These are phyloP conservation scores for Psilocybe subaeruginosa DNA, from an alignment of 768 basidiomycete genomes.

Conservation along the genomic window DNA sequence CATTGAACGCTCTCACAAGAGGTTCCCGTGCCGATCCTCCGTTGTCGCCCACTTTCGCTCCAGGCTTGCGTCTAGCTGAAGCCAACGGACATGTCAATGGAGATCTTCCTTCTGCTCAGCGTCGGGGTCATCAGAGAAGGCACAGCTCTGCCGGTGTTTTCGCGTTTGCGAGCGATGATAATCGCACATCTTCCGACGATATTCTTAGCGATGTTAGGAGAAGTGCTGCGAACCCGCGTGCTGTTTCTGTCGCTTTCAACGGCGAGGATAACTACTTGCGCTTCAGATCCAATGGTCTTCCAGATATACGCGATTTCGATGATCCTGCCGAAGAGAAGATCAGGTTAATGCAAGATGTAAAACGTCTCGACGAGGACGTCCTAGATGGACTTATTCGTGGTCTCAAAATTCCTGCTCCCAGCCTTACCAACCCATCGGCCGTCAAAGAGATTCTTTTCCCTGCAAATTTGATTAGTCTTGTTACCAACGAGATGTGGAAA, in stretches of 20 bases:
- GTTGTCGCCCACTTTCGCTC: conserved; percentile 85
- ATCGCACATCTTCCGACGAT: conserved; percentile 79
- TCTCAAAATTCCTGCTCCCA: conserved; percentile 91
- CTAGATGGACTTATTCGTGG: conserved; percentile 88
- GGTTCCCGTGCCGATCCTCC: conserved; percentile 72
- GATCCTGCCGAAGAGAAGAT: conserved; percentile 97
- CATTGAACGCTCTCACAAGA: conserved; percentile 84
- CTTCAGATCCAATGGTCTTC: conserved; percentile 64
- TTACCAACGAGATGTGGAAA: conserved; percentile 99
- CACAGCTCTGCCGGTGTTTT: conserved; percentile 88
- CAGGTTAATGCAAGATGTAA: conserved; percentile 86
- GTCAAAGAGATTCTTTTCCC: conserved; percentile 99
- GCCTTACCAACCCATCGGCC: conserved; percentile 86
- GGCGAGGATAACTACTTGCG: conserved; percentile 77
- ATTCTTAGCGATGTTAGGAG: conserved; percentile 75
- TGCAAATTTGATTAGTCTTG: conserved; percentile 94
- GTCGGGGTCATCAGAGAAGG: conserved; percentile 73
- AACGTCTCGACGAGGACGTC: conserved; percentile 91
- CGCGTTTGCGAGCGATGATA: conserved; percentile 57
- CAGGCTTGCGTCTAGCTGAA: conserved; percentile 63
- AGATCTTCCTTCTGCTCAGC: conserved; percentile 29
- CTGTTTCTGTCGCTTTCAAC: conserved; percentile 87
- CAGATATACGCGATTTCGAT: conserved; percentile 77
- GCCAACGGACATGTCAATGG: conserved; percentile 47
- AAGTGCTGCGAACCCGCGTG: conserved; percentile 76